These are phyloP conservation scores for Saccharomycopsis crataegensis DNA, from an alignment of 1,139 yeast genomes.

Conservation along the genomic window DNA sequence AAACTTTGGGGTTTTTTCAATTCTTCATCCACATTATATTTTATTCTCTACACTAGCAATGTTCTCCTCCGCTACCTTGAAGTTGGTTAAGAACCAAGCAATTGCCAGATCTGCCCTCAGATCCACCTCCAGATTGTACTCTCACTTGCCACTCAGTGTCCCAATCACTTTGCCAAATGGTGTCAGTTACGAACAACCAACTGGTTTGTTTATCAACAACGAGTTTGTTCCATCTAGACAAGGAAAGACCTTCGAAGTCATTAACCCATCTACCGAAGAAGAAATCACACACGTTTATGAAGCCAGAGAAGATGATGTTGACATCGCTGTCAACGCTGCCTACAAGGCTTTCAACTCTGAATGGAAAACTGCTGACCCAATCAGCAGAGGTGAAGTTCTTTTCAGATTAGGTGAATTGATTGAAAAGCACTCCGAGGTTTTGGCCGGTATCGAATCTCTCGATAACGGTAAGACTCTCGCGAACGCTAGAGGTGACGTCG, in stretches of 20 bases:
- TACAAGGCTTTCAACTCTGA: conserved; percentile 33
- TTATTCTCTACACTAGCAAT: not conserved
- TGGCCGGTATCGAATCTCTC: conserved; percentile 62
- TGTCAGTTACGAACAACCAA: conserved; percentile 41
- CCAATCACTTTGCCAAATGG: conserved; percentile 50
- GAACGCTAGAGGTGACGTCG: conserved; percentile 48
- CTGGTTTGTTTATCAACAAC: conserved; percentile 43
- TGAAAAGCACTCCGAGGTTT: conserved; percentile 46
- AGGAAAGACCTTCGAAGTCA: conserved; percentile 35
- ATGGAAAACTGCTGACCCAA: conserved; percentile 39
- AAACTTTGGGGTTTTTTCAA: no score
- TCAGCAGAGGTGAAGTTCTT: conserved; percentile 45
- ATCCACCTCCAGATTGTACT: not conserved
- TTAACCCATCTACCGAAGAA: conserved; percentile 42
- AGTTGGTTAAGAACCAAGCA: not conserved
- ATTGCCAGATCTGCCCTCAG: not conserved
- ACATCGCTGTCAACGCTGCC: conserved; percentile 41
- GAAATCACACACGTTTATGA: conserved; percentile 38
- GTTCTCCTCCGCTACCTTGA: not conserved
- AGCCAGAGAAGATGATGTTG: conserved; percentile 41
- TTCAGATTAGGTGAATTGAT: conserved; percentile 54
- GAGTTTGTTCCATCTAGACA: conserved; percentile 36
- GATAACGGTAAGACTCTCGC: conserved; percentile 68
- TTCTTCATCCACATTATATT: no score
- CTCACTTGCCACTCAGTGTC: conserved; percentile 36